These are phyloP conservation scores for Austroboletus sp. DNA, from an alignment of 1,284 basidiomycete genomes.

Conservation along the genomic window DNA sequence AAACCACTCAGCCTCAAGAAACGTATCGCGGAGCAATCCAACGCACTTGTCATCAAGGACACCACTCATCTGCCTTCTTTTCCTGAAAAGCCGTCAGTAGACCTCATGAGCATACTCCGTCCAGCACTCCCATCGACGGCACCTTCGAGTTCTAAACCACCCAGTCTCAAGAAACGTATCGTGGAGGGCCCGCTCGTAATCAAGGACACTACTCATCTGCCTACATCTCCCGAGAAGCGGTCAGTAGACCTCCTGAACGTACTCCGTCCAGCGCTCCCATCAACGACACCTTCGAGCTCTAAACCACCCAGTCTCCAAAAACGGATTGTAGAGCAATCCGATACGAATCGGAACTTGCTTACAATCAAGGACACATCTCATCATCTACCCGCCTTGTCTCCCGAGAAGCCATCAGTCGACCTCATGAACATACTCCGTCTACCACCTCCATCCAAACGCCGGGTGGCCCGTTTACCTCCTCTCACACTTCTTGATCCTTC, in stretches of 20 bases:
- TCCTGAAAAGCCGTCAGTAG: constrained; percentile 33
- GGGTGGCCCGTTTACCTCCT: constrained; percentile 43
- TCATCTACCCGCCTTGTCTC: constrained; percentile 11
- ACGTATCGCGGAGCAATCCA: constrained; percentile 5
- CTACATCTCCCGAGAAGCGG: constrained; percentile 25
- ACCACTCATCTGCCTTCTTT: constrained; percentile 14
- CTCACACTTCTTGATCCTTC: constrained; percentile 51
- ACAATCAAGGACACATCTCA: constrained; percentile 20
- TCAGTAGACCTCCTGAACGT: constrained; percentile 50
- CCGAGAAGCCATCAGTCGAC: constrained; percentile 35
- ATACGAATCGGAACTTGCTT: neutral
- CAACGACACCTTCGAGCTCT: constrained; percentile 21
- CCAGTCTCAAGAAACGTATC: constrained; percentile 21
- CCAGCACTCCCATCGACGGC: constrained; percentile 40
- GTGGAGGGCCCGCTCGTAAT: constrained; percentile 9
- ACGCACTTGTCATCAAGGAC: constrained; percentile 15
- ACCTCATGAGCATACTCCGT: constrained; percentile 52
- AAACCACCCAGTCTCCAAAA: constrained; percentile 24
- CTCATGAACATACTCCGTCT: constrained; percentile 54
- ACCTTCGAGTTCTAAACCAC: constrained; percentile 20
- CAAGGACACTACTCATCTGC: constrained; percentile 16
- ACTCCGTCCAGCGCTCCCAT: constrained; percentile 46
- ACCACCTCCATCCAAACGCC: constrained; percentile 40
- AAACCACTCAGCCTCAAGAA: constrained; percentile 23
- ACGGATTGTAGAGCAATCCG: constrained; percentile 4